Evolutionary conservation across 2,329 filamentous ascomycete genomes (phyloP).

Genomic region (Sarocladium oryzae): DNA sequence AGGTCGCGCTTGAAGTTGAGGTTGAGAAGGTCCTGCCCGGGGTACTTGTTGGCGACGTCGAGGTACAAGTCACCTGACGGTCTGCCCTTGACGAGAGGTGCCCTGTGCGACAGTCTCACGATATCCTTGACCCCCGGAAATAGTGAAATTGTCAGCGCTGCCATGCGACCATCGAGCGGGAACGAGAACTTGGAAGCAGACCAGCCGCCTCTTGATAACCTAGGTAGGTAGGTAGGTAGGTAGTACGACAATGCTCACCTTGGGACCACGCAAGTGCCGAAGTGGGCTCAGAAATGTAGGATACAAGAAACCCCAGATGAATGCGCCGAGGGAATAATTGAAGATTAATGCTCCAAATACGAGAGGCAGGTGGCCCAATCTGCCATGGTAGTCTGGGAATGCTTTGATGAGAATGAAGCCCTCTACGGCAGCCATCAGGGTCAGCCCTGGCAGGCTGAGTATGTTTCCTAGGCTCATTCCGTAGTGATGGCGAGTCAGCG

Average conservation of each 20-base stretch:
- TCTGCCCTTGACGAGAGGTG: constrained; percentile 16
- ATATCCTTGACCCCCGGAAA: too few relatives aligned
- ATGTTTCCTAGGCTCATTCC: too few relatives aligned
- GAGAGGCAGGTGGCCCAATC: constrained; percentile 13
- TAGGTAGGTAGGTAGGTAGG: too few relatives aligned
- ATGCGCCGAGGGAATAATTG: constrained; percentile 12
- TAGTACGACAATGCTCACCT: too few relatives aligned
- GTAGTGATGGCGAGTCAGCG: too few relatives aligned
- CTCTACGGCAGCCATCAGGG: constrained; percentile 18
- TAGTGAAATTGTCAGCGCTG: constrained; percentile 2
- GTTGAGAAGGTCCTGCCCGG: constrained; percentile 17
- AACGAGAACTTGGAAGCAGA: too few relatives aligned
- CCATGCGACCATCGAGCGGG: neutral
- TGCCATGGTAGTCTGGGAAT: constrained; percentile 15
- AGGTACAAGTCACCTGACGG: constrained; percentile 20
- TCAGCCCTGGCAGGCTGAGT: constrained; percentile 19
- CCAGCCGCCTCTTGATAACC: too few relatives aligned
- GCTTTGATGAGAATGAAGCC: constrained; percentile 21
- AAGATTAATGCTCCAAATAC: constrained; percentile 8
- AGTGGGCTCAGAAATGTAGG: constrained; percentile 13
- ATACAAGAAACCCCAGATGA: constrained; percentile 13
- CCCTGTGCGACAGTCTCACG: constrained; percentile 15
- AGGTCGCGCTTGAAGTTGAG: constrained; percentile 16
- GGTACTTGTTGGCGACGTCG: constrained; percentile 18
- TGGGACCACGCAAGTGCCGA: constrained; percentile 11